Conservation (phyloP, 768 basidiomycete genomes). For the Trametes cubensis region DNA sequence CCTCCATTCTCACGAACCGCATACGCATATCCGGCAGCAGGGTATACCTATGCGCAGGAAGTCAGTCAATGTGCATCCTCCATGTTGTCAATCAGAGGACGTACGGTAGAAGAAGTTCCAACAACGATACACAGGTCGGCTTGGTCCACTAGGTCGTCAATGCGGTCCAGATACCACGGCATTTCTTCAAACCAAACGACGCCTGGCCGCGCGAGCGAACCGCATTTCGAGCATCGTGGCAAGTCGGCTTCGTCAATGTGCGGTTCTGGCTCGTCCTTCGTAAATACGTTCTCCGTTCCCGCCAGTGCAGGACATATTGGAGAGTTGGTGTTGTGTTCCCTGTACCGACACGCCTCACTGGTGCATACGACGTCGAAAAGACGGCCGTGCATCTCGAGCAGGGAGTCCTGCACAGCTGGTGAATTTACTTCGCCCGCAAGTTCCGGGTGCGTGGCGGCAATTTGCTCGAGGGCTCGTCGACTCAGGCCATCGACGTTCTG, state of each 20-base stretch:
- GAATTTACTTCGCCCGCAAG: constrained; percentile 9
- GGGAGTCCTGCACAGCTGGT: constrained; percentile 16
- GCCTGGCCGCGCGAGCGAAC: constrained; percentile 39
- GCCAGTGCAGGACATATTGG: constrained; percentile 28
- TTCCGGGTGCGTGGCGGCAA: constrained; percentile 12
- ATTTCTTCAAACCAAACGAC: constrained; percentile 49
- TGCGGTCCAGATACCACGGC: constrained; percentile 34
- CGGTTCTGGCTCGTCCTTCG: constrained; percentile 36
- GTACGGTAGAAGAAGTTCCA: constrained; percentile 43
- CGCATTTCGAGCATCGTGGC: constrained; percentile 38
- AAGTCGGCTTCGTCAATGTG: constrained; percentile 31
- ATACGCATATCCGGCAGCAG: constrained; percentile 36
- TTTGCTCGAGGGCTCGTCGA: constrained; percentile 39
- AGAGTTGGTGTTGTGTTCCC: constrained; percentile 38
- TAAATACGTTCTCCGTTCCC: constrained; percentile 32
- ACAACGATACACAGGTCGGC: constrained; percentile 43
- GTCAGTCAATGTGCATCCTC: background rate
- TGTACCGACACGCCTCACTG: constrained; percentile 41
- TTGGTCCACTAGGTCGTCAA: constrained; percentile 31
- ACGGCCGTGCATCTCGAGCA: constrained; percentile 65
- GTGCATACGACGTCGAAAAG: constrained; percentile 59
- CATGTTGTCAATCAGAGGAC: constrained; percentile 11
- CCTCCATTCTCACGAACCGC: constrained; percentile 36
- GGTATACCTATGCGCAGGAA: constrained; percentile 33
- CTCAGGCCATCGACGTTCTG: constrained; percentile 67